A percentile compares a stretch with the other conserved stretches of the same genome.
Evolutionary conservation across 192 early-diverging fungal species (phyloP).

Genomic region (Geranomyces michiganensis): DNA sequence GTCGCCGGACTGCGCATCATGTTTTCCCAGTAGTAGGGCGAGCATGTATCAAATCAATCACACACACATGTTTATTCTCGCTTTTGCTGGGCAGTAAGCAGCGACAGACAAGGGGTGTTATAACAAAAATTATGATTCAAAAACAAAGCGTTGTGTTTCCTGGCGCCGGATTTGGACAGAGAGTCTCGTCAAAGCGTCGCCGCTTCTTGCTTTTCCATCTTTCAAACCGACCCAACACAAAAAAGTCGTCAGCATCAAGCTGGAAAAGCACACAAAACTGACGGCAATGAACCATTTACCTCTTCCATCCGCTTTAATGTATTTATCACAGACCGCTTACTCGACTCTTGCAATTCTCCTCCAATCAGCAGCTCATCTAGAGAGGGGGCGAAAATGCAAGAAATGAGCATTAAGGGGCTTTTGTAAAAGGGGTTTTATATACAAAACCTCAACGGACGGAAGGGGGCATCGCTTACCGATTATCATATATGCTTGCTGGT

Average conservation of each 20-base stretch:
- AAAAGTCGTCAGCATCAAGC: not conserved
- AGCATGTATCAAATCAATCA: too few species aligned
- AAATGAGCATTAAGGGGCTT: too few species aligned
- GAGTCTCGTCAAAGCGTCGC: slow-evolving; percentile 6
- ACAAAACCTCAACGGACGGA: not conserved
- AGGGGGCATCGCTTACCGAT: slow-evolving; percentile 40
- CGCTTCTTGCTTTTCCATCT: slow-evolving; percentile 21
- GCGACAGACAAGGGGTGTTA: too few species aligned
- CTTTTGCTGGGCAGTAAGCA: too few species aligned
- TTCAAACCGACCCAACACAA: not conserved
- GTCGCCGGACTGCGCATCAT: too few species aligned
- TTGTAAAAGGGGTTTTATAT: too few species aligned
- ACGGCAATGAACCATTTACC: slow-evolving; percentile 6
- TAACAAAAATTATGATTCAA: too few species aligned
- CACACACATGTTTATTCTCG: too few species aligned
- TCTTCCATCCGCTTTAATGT: slow-evolving; percentile 58
- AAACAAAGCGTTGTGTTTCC: too few species aligned
- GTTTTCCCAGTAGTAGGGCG: too few species aligned
- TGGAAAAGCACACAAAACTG: not conserved
- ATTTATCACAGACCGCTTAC: slow-evolving; percentile 70
- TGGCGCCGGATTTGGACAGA: too few species aligned
- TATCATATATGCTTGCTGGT: slow-evolving; percentile 73
- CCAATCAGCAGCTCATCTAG: slow-evolving; percentile 87
- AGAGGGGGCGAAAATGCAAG: too few species aligned
- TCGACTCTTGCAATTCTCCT: slow-evolving; percentile 90